Evolutionary conservation across 352 stramenopile genomes (phyloP).

Genomic region (Pythium brachiatum): DNA sequence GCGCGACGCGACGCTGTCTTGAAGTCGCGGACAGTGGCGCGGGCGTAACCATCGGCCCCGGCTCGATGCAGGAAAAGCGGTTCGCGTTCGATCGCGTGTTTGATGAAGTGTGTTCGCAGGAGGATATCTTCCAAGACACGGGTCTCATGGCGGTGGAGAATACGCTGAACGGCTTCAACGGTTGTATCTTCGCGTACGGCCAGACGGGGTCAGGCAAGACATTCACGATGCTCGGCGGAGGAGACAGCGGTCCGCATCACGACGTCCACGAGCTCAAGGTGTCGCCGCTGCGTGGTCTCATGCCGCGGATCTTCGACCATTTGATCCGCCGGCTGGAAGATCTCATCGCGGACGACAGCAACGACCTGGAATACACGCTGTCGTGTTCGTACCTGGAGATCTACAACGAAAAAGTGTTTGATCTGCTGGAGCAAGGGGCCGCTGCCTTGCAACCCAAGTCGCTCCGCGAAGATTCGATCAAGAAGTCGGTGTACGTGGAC

Average conservation of each 20-base stretch:
- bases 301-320: conserved; percentile 81
- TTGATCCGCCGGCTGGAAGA: conserved; percentile 63
- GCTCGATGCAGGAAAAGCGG: conserved; percentile 66
- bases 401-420: conserved; percentile 90
- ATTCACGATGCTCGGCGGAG: conserved; percentile 82
- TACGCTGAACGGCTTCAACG: conserved; percentile 84
- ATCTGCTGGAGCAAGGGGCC: conserved; percentile 66
- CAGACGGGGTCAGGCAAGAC: conserved; percentile 89
- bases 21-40: conserved; percentile 56
- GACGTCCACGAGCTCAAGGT: conserved; percentile 45
- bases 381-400: conserved; percentile 89
- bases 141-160: conserved; percentile 79
- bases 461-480: conserved; percentile 68
- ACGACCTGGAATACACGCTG: conserved; percentile 55
- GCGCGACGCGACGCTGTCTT: conserved; percentile 35
- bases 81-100: conserved; percentile 89
- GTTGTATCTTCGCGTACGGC: conserved; percentile 89
- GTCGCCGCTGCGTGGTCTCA: conserved; percentile 65
- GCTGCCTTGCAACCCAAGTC: conserved; percentile 55
- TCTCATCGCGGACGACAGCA: conserved; percentile 38
- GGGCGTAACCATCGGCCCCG: conserved; percentile 57
- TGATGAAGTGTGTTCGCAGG: conserved; percentile 57
- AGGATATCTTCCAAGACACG: conserved; percentile 77
- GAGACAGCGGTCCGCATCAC: conserved; percentile 13
- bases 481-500: conserved; percentile 81